Evolutionary conservation across 352 stramenopile genomes (phyloP).

Genomic region (Phytopythium kandeliae): DNA sequence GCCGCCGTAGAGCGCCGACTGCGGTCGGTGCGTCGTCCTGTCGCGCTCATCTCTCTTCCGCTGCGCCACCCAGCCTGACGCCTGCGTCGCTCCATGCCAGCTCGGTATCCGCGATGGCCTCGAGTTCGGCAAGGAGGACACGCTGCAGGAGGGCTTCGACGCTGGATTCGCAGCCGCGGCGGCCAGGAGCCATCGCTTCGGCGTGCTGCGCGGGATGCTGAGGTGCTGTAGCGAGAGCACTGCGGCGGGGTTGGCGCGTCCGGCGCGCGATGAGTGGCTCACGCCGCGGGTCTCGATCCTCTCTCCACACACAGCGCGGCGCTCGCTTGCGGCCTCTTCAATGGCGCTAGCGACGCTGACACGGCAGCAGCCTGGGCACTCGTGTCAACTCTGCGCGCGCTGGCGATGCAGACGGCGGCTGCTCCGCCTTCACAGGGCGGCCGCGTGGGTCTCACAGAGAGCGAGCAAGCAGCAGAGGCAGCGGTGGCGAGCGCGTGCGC

Average conservation of each 20-base stretch:
- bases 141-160: slow-evolving; percentile 70
- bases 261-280: neutral
- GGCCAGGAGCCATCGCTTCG: slow-evolving; percentile 32
- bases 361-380: slow-evolving; percentile 6
- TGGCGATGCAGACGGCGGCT: slow-evolving; percentile 17
- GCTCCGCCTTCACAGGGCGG: neutral
- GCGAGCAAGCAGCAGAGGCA: slow-evolving; percentile 4
- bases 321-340: slow-evolving; percentile 15
- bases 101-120: slow-evolving; percentile 62
- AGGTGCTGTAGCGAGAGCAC: slow-evolving; percentile 20
- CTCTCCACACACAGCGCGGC: slow-evolving; percentile 25
- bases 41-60: neutral
- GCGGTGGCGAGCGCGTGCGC: slow-evolving; percentile 6
- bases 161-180: slow-evolving; percentile 36
- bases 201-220: slow-evolving; percentile 41
- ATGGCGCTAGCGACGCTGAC: slow-evolving; percentile 2
- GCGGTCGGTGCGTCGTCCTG: slow-evolving; percentile 35
- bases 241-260: no score
- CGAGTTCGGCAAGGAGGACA: slow-evolving; percentile 64
- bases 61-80: neutral
- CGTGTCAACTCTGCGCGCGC: slow-evolving; percentile 10
- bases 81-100: slow-evolving; percentile 16
- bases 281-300: neutral
- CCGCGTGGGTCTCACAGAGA: no score
- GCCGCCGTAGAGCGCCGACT: slow-evolving; percentile 48